Evolutionary conservation across 441 rosid species (phyloP).

Genomic region (Euphorbia corollata): DNA sequence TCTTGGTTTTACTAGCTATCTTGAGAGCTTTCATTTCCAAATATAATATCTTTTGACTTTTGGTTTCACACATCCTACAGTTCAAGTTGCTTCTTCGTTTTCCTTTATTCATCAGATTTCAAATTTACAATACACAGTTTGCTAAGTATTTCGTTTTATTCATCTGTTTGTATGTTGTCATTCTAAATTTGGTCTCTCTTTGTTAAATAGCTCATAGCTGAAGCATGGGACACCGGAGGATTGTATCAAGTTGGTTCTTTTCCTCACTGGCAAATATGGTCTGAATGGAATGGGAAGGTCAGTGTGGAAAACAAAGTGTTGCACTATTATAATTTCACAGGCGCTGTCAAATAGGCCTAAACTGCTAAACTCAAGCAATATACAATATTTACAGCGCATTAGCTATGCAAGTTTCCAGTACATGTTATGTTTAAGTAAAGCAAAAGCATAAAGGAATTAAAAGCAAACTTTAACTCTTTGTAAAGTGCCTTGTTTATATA

Average conservation of each 20-base stretch:
- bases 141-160: neutral
- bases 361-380: neutral
- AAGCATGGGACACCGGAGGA: conserved; percentile 98
- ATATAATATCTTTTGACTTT: neutral
- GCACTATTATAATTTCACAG: neutral
- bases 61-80: neutral
- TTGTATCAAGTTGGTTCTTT: conserved; percentile 91
- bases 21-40: neutral
- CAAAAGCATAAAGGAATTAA: neutral
- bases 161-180: neutral
- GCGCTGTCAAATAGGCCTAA: neutral
- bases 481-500: neutral
- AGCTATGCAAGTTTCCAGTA: neutral
- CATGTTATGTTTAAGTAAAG: neutral
- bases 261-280: conserved; percentile 98
- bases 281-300: conserved; percentile 99
- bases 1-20: neutral
- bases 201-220: conserved; percentile 73
- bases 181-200: neutral
- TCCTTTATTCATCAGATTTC: neutral
- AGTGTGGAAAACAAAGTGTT: conserved; percentile 20
- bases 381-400: neutral
- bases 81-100: neutral
- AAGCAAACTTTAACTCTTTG: neutral
- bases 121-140: neutral